phyloP scores from a whole-genome alignment of 768 basidiomycete species.

The Podaxis rugospora region DNA sequence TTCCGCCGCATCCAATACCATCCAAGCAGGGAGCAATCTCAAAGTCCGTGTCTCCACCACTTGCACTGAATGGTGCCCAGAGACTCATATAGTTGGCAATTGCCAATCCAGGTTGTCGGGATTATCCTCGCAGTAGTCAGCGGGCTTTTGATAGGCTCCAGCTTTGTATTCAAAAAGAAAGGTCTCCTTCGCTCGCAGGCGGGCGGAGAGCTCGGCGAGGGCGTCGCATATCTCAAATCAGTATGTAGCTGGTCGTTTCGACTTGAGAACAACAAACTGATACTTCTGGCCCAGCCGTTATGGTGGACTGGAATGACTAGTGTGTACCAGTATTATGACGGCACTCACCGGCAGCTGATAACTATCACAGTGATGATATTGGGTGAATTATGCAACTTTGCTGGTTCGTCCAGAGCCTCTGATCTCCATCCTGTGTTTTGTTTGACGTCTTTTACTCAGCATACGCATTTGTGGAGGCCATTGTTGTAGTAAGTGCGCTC shows the following conservation, averaged over 20 bases:
- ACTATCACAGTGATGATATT: constrained; percentile 75
- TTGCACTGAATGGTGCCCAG: not conserved
- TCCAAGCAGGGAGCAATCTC: constrained; percentile 42
- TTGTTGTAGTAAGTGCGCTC: constrained; percentile 70
- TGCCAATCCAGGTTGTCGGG: constrained; percentile 54
- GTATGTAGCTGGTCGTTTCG: constrained; percentile 38
- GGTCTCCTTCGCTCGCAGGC: constrained; percentile 79
- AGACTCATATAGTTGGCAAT: constrained; percentile 2
- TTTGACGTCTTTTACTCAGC: constrained; percentile 32
- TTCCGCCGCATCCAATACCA: constrained; percentile 28
- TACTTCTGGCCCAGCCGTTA: constrained; percentile 47
- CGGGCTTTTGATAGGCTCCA: constrained; percentile 86
- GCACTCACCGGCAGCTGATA: not conserved
- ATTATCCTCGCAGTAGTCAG: constrained; percentile 72
- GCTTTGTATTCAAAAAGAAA: constrained; percentile 99
- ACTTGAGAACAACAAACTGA: constrained; percentile 12
- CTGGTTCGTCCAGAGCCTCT: constrained; percentile 46
- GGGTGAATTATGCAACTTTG: constrained; percentile 85
- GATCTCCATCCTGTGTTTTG: constrained; percentile 12
- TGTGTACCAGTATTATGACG: constrained; percentile 28
- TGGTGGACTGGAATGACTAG: constrained; percentile 96
- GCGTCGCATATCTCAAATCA: constrained; percentile 93
- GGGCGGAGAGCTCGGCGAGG: constrained; percentile 75
- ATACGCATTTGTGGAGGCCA: constrained; percentile 88
- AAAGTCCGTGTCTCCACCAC: constrained; percentile 33